These are phyloP conservation scores for Globisporangium canariense DNA, from an alignment of 352 stramenopile genomes.

Conservation along the genomic window DNA sequence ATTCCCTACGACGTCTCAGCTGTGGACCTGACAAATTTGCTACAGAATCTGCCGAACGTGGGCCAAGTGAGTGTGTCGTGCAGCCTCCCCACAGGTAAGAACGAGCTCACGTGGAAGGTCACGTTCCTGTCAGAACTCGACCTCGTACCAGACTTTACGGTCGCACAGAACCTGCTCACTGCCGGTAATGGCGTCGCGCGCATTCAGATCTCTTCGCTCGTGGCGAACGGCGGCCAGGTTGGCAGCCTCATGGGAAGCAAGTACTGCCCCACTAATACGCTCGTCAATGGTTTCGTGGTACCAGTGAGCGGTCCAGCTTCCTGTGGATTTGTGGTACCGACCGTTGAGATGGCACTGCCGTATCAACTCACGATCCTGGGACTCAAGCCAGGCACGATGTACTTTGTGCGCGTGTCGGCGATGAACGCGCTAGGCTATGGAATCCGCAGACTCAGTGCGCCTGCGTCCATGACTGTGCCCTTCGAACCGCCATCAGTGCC, in stretches of 20 bases:
- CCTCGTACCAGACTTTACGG: constrained; percentile 41
- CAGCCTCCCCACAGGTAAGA: constrained; percentile 31
- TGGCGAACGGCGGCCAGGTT: constrained; percentile 18
- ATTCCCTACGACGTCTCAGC: constrained; percentile 70
- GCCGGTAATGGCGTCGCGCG: constrained; percentile 33
- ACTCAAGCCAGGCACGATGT: constrained; percentile 50
- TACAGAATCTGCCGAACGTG: constrained; percentile 94
- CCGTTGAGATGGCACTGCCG: constrained; percentile 21
- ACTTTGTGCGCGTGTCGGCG: constrained; percentile 70
- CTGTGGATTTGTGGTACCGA: constrained; percentile 35
- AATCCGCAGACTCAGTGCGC: constrained; percentile 49
- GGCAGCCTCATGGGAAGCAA: constrained; percentile 36
- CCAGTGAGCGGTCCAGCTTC: constrained; percentile 25
- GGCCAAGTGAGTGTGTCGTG: constrained; percentile 82
- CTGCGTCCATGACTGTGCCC: constrained; percentile 52
- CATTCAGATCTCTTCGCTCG: constrained; percentile 31
- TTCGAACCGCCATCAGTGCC: constrained; percentile 53
- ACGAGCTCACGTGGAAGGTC: constrained; percentile 77
- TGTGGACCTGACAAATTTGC: constrained; percentile 60
- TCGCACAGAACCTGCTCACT: constrained; percentile 43
- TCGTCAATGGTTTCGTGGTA: constrained; percentile 13
- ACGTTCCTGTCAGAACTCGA: constrained; percentile 75
- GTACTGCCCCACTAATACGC: constrained; percentile 47
- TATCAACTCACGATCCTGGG: constrained; percentile 58
- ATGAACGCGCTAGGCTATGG: constrained; percentile 67